Evolutionary conservation across 148 eudicot species (phyloP).

Genomic region (Talinum fruticosum): DNA sequence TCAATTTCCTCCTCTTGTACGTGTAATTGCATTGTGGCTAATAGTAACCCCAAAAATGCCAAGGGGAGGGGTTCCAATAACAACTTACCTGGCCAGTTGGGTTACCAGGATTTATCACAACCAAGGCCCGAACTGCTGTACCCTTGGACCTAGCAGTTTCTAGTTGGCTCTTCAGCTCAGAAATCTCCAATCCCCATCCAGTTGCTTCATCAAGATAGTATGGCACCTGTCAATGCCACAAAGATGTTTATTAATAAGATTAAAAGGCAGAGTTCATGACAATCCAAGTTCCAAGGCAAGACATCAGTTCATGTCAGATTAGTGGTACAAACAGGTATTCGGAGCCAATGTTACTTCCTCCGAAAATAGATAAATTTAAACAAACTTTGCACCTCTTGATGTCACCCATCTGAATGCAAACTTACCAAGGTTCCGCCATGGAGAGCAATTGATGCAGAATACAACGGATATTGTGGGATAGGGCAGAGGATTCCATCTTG

Average conservation of each 20-base stretch:
- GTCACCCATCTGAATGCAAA: background rate
- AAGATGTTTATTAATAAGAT: background rate
- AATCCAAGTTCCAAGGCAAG: background rate
- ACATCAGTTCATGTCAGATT: background rate
- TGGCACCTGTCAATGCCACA: conserved; percentile 52
- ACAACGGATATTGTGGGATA: conserved; percentile 93
- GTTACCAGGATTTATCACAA: conserved; percentile 95
- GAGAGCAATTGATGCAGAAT: conserved; percentile 96
- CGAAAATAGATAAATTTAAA: background rate
- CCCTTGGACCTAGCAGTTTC: conserved; percentile 80
- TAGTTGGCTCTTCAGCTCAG: conserved; percentile 76
- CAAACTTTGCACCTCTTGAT: background rate
- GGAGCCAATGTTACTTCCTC: background rate
- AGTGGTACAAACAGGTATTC: background rate
- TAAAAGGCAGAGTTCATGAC: background rate
- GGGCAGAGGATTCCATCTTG: conserved; percentile 93
- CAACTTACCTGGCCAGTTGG: conserved; percentile 88
- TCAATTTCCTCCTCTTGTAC: too few species aligned
- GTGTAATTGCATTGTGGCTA: too few species aligned
- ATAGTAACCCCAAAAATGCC: too few species aligned
- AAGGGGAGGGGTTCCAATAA: too few species aligned
- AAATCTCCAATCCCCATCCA: conserved; percentile 87
- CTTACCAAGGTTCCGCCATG: conserved; percentile 94
- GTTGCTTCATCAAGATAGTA: conserved; percentile 91
- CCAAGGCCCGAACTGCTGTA: conserved; percentile 76